Base-by-base conservation (phyloP, 2,329 filamentous ascomycete genomes). In the Fusarium pininemorale region DNA sequence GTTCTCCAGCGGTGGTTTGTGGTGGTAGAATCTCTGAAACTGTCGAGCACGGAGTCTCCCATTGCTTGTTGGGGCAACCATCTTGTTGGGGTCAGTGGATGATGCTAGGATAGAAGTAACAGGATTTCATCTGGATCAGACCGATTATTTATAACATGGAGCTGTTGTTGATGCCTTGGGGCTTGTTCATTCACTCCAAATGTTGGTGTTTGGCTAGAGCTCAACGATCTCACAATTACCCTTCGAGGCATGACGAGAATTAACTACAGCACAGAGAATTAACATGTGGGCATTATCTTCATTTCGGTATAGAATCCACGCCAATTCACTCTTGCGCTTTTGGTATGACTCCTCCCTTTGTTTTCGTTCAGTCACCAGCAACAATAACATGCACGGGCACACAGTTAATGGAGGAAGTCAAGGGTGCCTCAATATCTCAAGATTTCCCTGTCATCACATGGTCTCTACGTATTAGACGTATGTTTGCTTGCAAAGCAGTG, bases 1-100 rank as follows among this genome's bases (percentile, higher is more conserved):
- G 22, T 42, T 42, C 9, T 15, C 1, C 14, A 24, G 22, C 5
- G 41, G 41, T 42, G 41, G 41, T 42, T 42, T 24, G 41, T 24
- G 41, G 14, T n/a, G 14, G 15, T 42, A 16, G 2, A 42, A 42
- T 42, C 41, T 16, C 41, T 42, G 41, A 15, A n/a, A n/a, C 14
- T 42, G 41, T 16, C 41, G 22, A 15, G 41, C 41, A 2, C 41
- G 41, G 14, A n/a, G 14, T 42, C 22, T 42, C 39, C 8, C 1
- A 6, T 35, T 1, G 22, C 2, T n/a, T 1, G 6, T n/a, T n/a
- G 4, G 38, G 20, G 11, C 8, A 10, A 0, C 14, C 41, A 44
- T 44, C 41, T 44, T 44, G 41, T 44, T 42, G 14, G 14, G 5
- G 14, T n/a, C 14, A 0, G 39, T 6, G n/a, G 14, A 44, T 44